A percentile compares a stretch with the other conserved stretches of the same genome.
These are phyloP conservation scores for Yamadazyma atlantica DNA, from an alignment of 1,139 yeast species.

Conservation along the genomic window DNA sequence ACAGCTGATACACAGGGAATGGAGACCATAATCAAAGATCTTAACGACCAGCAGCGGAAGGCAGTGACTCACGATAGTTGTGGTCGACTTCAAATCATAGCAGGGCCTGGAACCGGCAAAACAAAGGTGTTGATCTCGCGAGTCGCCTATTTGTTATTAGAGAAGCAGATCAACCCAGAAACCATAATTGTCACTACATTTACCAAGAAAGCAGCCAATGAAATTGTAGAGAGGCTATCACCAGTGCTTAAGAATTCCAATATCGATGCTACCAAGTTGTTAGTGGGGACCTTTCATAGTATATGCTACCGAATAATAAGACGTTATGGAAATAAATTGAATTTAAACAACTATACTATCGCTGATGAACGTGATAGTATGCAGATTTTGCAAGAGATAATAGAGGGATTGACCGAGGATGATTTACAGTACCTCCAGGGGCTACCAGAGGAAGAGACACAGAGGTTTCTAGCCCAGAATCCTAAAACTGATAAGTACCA, in stretches of 20 bases:
- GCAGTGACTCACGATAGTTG: conserved; percentile 60
- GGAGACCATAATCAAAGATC: conserved; percentile 12
- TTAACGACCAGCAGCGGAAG: conserved; percentile 57
- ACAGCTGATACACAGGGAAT: too few species aligned
- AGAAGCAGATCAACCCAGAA: conserved; percentile 53
- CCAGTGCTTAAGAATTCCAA: conserved; percentile 35
- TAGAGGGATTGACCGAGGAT: conserved; percentile 32
- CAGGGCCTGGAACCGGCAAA: conserved; percentile 92
- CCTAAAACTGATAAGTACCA: conserved; percentile 18
- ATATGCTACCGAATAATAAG: conserved; percentile 64
- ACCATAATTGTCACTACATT: conserved; percentile 82
- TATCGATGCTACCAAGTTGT: conserved; percentile 42
- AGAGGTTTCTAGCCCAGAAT: conserved; percentile 13
- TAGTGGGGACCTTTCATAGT: conserved; percentile 87
- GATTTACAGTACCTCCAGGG: conserved; percentile 21
- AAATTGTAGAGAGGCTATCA: conserved; percentile 64
- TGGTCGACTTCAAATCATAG: conserved; percentile 70
- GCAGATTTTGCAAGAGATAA: conserved; percentile 45
- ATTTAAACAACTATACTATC: conserved; percentile 50
- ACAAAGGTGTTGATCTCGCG: conserved; percentile 79
- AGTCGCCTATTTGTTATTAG: conserved; percentile 65
- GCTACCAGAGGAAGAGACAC: conserved; percentile 16
- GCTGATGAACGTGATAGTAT: conserved; percentile 68
- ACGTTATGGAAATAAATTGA: conserved; percentile 54
- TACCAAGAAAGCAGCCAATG: conserved; percentile 86